Evolutionary conservation across 768 basidiomycete genomes (phyloP).

Genomic region (Pleurotus platypus): DNA sequence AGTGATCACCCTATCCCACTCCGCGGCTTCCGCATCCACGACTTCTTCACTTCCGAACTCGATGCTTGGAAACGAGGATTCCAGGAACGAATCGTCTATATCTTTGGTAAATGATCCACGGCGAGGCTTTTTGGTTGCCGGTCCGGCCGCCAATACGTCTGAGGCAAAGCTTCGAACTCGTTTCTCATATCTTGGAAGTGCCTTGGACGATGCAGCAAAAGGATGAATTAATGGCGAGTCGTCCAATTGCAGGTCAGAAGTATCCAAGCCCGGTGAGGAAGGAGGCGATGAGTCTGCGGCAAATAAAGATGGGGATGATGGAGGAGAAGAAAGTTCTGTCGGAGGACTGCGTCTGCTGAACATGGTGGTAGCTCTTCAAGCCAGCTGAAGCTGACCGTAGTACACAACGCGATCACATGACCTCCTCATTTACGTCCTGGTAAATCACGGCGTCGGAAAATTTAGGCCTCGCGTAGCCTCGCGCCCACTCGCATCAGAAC

Average conservation of each 20-base stretch:
- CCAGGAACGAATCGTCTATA: constrained; percentile 7
- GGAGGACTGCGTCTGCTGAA: not conserved
- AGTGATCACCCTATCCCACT: constrained; percentile 47
- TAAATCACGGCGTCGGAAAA: too few species aligned
- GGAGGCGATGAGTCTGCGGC: constrained; percentile 25
- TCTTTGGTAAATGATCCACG: constrained; percentile 1
- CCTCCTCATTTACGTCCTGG: not conserved
- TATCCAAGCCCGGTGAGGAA: constrained; percentile 25
- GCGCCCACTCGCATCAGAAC: too few species aligned
- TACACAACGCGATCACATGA: constrained; percentile 7
- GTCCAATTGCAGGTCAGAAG: constrained; percentile 10
- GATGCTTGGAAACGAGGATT: not conserved
- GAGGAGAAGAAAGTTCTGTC: constrained; percentile 36
- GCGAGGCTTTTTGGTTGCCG: constrained; percentile 17
- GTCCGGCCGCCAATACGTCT: not conserved
- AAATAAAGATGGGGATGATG: constrained; percentile 40
- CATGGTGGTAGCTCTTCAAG: constrained; percentile 1
- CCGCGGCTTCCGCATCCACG: constrained; percentile 19
- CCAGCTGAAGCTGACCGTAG: not conserved
- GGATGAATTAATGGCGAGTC: constrained; percentile 34
- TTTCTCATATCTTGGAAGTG: constrained; percentile 42
- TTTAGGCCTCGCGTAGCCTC: too few species aligned
- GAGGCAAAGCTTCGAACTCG: not conserved
- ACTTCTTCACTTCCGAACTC: constrained; percentile 21
- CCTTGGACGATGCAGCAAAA: constrained; percentile 55